Evolutionary conservation across 2,329 filamentous ascomycete species (phyloP).

Genomic region (Microdochium nivale): DNA sequence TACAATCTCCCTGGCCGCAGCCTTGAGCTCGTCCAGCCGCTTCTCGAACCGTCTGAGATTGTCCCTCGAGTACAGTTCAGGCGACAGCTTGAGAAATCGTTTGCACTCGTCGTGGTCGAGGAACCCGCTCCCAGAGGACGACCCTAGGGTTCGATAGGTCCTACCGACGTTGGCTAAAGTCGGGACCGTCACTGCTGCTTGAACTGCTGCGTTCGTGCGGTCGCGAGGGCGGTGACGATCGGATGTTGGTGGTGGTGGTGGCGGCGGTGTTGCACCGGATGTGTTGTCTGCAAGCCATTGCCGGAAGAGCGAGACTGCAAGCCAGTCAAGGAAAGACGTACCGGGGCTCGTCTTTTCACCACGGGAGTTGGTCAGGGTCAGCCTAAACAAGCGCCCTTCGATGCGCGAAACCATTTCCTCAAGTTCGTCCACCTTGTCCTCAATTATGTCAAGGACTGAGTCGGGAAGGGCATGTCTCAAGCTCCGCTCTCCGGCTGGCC

Average conservation of each 20-base stretch:
- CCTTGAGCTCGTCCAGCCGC: slow-evolving; percentile 81
- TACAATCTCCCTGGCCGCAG: slow-evolving; percentile 72
- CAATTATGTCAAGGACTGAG: slow-evolving; percentile 76
- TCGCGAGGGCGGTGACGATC: slow-evolving; percentile 3
- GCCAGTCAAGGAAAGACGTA: slow-evolving; percentile 82
- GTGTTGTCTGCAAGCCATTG: slow-evolving; percentile 93
- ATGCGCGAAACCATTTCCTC: slow-evolving; percentile 73
- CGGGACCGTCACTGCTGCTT: slow-evolving; percentile 27
- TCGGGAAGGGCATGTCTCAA: slow-evolving; percentile 67
- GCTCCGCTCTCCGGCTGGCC: slow-evolving; percentile 73
- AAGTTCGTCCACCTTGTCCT: slow-evolving; percentile 90
- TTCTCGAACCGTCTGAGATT: slow-evolving; percentile 79
- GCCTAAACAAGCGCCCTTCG: slow-evolving; percentile 73
- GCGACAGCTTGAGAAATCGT: slow-evolving; percentile 74
- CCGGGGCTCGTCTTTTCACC: slow-evolving; percentile 76
- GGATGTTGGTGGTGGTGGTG: slow-evolving; percentile 9
- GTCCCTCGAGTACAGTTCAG: slow-evolving; percentile 79
- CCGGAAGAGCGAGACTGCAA: slow-evolving; percentile 77
- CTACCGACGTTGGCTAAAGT: slow-evolving; percentile 55
- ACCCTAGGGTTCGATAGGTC: slow-evolving; percentile 70
- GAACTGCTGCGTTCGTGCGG: slow-evolving; percentile 18
- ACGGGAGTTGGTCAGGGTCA: slow-evolving; percentile 67
- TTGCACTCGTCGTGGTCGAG: slow-evolving; percentile 83
- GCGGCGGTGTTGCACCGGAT: slow-evolving; percentile 50
- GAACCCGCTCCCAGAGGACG: slow-evolving; percentile 52